Conservation (phyloP, 352 stramenopile species). For the Phytophthora meadii region DNA sequence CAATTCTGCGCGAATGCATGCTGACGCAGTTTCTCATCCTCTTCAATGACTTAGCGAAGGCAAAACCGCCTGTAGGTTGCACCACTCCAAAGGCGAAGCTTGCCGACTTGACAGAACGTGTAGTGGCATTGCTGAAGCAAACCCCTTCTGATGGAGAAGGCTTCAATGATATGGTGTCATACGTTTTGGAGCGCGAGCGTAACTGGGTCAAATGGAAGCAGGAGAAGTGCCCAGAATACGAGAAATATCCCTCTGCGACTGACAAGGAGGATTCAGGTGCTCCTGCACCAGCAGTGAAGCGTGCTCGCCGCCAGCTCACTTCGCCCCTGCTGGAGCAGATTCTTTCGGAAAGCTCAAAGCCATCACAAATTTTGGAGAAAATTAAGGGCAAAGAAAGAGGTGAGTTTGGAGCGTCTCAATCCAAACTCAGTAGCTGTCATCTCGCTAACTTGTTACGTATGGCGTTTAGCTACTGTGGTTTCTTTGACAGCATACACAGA, state of each 20-base stretch:
- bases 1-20: conserved; percentile 90
- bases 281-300: conserved; percentile 34
- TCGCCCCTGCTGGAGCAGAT: conserved; percentile 81
- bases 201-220: conserved; percentile 93
- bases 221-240: conserved; percentile 86
- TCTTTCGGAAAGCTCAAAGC: conserved; percentile 78
- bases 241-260: conserved; percentile 47
- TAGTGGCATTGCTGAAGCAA: conserved; percentile 80
- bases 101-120: conserved; percentile 68
- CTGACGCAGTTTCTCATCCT: conserved; percentile 88
- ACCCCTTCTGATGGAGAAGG: conserved; percentile 87
- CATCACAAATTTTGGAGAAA: conserved; percentile 72
- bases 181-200: conserved; percentile 87
- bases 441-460: conserved; percentile 2
- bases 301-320: conserved; percentile 37
- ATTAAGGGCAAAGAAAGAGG: conserved; percentile 76
- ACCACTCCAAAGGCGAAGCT: conserved; percentile 71
- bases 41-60: conserved; percentile 73
- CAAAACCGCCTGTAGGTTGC: conserved; percentile 55
- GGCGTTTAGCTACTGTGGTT: conserved; percentile 60
- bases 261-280: conserved; percentile 28
- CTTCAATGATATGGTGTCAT: conserved; percentile 89
- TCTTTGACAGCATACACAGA: conserved; percentile 85
- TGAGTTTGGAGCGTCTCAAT: conserved; percentile 24
- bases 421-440: background rate